phyloP scores from a whole-genome alignment of 768 basidiomycete genomes.

The Amanita thiersii region DNA sequence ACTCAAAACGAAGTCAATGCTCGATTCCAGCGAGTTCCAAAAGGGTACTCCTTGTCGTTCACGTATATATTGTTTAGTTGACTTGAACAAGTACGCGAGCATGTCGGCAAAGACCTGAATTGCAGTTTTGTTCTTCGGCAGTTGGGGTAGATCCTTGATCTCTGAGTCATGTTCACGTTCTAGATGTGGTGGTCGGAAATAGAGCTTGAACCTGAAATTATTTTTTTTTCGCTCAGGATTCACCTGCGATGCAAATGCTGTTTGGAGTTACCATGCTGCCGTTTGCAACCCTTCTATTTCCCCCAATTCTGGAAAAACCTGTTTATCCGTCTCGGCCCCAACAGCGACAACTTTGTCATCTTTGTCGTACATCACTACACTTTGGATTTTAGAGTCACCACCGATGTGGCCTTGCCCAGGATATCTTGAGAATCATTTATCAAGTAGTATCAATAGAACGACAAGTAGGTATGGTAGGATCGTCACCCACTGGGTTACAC shows the following conservation, averaged over 20 bases:
- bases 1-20: slow-evolving; percentile 32
- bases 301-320: neutral
- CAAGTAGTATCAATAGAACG: no score
- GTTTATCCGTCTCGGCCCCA: slow-evolving; percentile 3
- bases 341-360: slow-evolving; percentile 3
- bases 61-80: slow-evolving; percentile 27
- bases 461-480: neutral
- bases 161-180: no score
- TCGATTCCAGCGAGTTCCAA: slow-evolving; percentile 15
- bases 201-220: slow-evolving; percentile 3
- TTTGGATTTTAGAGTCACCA: slow-evolving; percentile 8
- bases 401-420: neutral
- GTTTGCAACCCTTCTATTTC: neutral
- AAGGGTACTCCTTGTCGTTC: slow-evolving; percentile 20
- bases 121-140: slow-evolving; percentile 27
- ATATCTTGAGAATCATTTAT: neutral
- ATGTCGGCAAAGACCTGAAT: slow-evolving; percentile 33
- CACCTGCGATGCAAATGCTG: no score
- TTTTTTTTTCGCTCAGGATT: neutral
- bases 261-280: neutral
- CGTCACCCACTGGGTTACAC: neutral
- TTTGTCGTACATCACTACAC: slow-evolving; percentile 6
- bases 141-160: no score
- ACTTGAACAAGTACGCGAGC: slow-evolving; percentile 29
- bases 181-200: no score